Evolutionary conservation across 177 flowering plant genomes (phyloP).

Genomic region (Vitis hybrid): DNA sequence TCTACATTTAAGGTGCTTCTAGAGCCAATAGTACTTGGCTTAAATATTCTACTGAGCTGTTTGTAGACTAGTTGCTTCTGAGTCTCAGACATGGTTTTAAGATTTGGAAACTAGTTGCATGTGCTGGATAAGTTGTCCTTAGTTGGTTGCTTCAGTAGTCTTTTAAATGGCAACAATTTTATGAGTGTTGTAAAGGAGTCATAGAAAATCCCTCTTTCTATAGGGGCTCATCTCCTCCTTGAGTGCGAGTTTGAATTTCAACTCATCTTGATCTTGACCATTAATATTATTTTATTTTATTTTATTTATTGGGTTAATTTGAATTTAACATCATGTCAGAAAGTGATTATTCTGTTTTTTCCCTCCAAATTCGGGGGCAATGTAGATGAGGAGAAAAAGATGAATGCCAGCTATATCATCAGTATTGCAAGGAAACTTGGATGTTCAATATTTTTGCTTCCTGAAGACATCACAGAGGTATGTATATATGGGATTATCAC

Average conservation of each 20-base stretch:
- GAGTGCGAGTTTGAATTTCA: no score
- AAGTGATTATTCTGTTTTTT: background rate
- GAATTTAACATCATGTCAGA: background rate
- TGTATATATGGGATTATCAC: background rate
- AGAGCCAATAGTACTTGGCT: no score
- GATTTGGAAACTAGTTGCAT: background rate
- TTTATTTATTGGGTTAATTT: background rate
- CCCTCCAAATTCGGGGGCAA: conserved; percentile 1
- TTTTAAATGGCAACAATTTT: background rate
- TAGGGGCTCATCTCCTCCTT: no score
- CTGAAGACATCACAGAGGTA: conserved; percentile 90
- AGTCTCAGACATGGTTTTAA: no score
- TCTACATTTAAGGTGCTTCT: no score
- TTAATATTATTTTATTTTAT: background rate
- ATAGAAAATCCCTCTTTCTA: no score
- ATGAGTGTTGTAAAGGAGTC: no score
- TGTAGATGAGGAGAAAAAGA: conserved; percentile 77
- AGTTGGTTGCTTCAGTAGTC: background rate
- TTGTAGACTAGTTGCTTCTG: no score
- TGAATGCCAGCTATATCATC: conserved; percentile 86
- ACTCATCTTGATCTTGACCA: background rate
- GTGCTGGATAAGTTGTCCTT: background rate
- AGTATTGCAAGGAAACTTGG: conserved; percentile 88
- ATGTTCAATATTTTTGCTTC: conserved; percentile 83
- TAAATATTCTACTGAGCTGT: no score